Evolutionary conservation across 352 stramenopile species (phyloP), one percentile per base, ranked within the genome.

Genomic region (Pythium phragmiticola): DNA sequence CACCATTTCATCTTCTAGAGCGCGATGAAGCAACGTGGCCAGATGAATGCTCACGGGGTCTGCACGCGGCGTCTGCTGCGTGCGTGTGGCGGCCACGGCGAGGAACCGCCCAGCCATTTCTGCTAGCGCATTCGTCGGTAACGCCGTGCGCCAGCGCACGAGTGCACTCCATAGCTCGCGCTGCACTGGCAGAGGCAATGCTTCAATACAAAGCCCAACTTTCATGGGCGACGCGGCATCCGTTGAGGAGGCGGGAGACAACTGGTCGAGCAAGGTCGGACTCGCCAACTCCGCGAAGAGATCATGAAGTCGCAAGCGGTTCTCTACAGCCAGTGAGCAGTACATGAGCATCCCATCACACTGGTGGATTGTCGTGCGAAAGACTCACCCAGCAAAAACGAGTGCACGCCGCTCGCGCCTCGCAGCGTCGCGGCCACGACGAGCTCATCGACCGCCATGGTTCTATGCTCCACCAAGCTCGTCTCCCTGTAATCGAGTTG

Each of bases 81-180:
- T 19, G 16, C 42, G 36, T 23, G 39, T 48, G 2, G 49, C 47
- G 4, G n/a, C 46, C 33, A 34, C 45, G 1, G 17, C 5, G 34
- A 76, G 56, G 12, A 69, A 75, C 12, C 51, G 36, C 19, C 14
- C 19, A 2, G 55, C 66, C 12, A 79, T 51, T 23, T 7, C 33
- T 7, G 36, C 17, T 17, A 60, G 33, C 16, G 36, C 47, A 36
- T 57, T 30, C 23, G 17, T 16, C 4, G 30, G 56, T 16, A 58
- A 11, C 7, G 16, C 30, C 3, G 56, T 16, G 7, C 23, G 53
- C 50, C 48, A 66, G 2, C 33, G 57, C 42, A 74, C 72, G 26
- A 89, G 61, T 34, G 77, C 77, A 43, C 78, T 87, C 80, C 78
- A 92, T 21, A 88, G 65, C 36, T 87, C 75, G 0, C 82, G 78